A percentile compares a stretch with the other conserved stretches of the same genome.
Evolutionary conservation across 306 rosid species (phyloP).

Genomic region (Gillenia trifoliata): DNA sequence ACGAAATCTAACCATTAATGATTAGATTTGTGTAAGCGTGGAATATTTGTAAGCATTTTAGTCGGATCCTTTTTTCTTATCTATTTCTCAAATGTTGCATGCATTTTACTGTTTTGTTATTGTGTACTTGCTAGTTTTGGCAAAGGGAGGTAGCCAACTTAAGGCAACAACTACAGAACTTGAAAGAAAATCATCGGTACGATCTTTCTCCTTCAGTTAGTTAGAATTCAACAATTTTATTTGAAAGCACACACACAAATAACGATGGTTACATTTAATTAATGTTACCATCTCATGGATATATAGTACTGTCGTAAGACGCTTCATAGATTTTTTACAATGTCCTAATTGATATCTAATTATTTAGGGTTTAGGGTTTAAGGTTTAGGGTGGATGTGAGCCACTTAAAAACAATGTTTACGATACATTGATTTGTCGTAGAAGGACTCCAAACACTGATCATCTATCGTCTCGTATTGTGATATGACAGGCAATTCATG

Average conservation of each 20-base stretch:
- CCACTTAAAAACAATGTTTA: no score
- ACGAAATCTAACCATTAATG: no score
- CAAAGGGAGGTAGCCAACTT: constrained; percentile 64
- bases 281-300: background rate
- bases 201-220: constrained; percentile 10
- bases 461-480: background rate
- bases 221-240: background rate
- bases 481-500: constrained; percentile 48
- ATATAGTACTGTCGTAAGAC: background rate
- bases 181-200: constrained; percentile 72
- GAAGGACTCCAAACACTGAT: no score
- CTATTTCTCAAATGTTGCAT: background rate
- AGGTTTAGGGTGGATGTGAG: no score
- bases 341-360: background rate
- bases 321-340: background rate
- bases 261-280: background rate
- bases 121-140: constrained; percentile 58
- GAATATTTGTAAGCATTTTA: no score
- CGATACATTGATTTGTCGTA: no score
- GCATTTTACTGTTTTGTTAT: background rate
- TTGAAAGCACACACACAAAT: background rate
- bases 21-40: no score
- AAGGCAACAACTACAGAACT: constrained; percentile 69
- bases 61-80: no score
- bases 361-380: background rate